Evolutionary conservation across 306 rosid genomes (phyloP).

Genomic region (Gleditsia sinensis): DNA sequence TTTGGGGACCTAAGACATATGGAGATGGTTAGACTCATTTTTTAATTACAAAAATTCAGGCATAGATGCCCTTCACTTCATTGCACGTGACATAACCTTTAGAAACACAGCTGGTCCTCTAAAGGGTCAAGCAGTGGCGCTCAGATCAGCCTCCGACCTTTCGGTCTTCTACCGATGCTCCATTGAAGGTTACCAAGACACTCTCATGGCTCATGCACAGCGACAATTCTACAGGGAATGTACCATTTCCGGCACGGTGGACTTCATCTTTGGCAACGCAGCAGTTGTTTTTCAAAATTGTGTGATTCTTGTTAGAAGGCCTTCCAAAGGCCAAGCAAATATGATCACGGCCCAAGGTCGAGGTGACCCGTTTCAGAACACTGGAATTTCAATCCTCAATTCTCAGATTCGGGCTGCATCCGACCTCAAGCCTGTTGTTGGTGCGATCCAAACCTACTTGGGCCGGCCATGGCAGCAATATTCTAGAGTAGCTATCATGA

Average conservation of each 20-base stretch:
- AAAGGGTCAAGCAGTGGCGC: constrained; percentile 83
- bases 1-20: too few relatives aligned
- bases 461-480: constrained; percentile 85
- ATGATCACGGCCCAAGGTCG: constrained; percentile 85
- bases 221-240: constrained; percentile 74
- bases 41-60: constrained; percentile 41
- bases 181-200: constrained; percentile 82
- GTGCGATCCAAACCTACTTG: constrained; percentile 49
- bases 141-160: constrained; percentile 81
- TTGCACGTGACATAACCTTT: constrained; percentile 72
- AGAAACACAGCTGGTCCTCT: constrained; percentile 67
- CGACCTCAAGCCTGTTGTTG: constrained; percentile 53
- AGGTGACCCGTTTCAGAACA: constrained; percentile 84
- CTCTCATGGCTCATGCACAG: too few relatives aligned
- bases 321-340: constrained; percentile 70
- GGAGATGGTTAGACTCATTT: not conserved
- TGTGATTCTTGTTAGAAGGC: constrained; percentile 57
- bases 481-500: constrained; percentile 58
- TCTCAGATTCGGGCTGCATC: constrained; percentile 61
- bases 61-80: constrained; percentile 66
- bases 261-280: constrained; percentile 85
- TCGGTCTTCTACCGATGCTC: constrained; percentile 71
- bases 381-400: constrained; percentile 65
- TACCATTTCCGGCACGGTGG: constrained; percentile 74
- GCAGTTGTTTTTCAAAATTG: constrained; percentile 77